These are phyloP conservation scores for Parathielavia appendiculata DNA, from an alignment of 495 filamentous ascomycete species.

Conservation along the genomic window DNA sequence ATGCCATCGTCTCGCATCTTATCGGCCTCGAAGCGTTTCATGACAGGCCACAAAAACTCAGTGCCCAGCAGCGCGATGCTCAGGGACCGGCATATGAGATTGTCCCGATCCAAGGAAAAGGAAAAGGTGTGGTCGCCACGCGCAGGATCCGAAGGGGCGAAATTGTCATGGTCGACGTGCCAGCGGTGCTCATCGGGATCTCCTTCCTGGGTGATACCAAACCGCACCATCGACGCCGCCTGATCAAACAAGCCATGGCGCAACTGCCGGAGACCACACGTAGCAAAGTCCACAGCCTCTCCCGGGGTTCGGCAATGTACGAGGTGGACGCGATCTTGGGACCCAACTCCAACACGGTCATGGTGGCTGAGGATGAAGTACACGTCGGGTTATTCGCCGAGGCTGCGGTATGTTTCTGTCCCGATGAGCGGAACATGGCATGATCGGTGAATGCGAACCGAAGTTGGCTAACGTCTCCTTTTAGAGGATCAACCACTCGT, in stretches of 20 bases:
- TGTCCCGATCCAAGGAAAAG: slow-evolving; percentile 31
- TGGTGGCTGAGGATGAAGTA: slow-evolving; percentile 23
- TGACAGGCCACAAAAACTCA: slow-evolving; percentile 25
- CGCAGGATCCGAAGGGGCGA: slow-evolving; percentile 34
- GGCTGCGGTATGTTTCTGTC: slow-evolving; percentile 30
- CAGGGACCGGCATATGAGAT: slow-evolving; percentile 25
- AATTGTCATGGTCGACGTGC: slow-evolving; percentile 38
- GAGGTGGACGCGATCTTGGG: slow-evolving; percentile 39
- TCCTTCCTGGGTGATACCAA: slow-evolving; percentile 30
- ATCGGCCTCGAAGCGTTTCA: slow-evolving; percentile 26
- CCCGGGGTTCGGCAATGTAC: slow-evolving; percentile 25
- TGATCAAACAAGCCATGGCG: slow-evolving; percentile 33
- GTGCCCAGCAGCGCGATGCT: slow-evolving; percentile 8
- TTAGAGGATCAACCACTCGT: slow-evolving; percentile 39
- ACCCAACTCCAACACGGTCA: slow-evolving; percentile 36
- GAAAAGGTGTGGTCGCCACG: slow-evolving; percentile 35
- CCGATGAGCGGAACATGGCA: neutral
- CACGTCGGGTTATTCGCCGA: slow-evolving; percentile 37
- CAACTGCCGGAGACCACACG: slow-evolving; percentile 34
- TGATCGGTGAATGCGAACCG: too few species aligned
- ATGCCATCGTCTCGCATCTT: slow-evolving; percentile 25
- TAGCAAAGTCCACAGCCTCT: slow-evolving; percentile 22
- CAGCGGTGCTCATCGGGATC: slow-evolving; percentile 32
- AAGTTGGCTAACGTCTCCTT: neutral
- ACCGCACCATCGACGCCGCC: slow-evolving; percentile 28